Evolutionary conservation across 129 eudicot genomes (phyloP), one percentile per base, ranked within the genome.

Genomic region (Gnaphalium uliginosum): DNA sequence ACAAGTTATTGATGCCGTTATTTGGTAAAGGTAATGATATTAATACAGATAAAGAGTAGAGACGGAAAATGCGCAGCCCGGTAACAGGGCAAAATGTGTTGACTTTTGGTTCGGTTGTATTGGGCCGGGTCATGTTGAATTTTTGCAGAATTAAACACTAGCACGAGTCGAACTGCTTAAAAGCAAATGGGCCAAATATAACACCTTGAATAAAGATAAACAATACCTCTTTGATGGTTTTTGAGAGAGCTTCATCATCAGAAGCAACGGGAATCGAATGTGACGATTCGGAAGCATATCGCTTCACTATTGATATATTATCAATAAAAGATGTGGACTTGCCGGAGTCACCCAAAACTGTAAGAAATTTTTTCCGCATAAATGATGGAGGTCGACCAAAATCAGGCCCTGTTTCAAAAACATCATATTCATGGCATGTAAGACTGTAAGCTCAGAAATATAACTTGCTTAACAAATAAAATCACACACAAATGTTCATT

Each of bases 231-330:
- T 91, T 95, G 57, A 29, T 79, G 82, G 94, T 88, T 84, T 86
- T 95, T 27, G 73, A 72, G 64, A 91, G 90, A 71, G 95, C 99
- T 83, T 87, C 94, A 61, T 95, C 97, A 75, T 95, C 97, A 26
- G 89, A 89, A 71, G 82, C 80, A 25, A 91, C 96, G 9, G 97
- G 99, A 59, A 95, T 85, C 22, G 97, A 70, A 86, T 91, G 84
- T 74, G 96, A 91, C 69, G 92, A 75, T 72, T 92, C 99, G 30
- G 94, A 89, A 72, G 99, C 96, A 82, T 89, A 89, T 80, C 99
- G 81, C 82, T 89, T 95, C 83, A 91, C 99, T 57, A 91, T 81
- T 24, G 89, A 84, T 21, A 86, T 46, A 62, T 83, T 72, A 84
- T 95, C 99, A 66, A 95, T 89, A 51, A 95, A 83, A 76, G 97